Base-by-base conservation (phyloP, 2,329 filamentous ascomycete genomes). In the Scopulariopsis brevicaulis region DNA sequence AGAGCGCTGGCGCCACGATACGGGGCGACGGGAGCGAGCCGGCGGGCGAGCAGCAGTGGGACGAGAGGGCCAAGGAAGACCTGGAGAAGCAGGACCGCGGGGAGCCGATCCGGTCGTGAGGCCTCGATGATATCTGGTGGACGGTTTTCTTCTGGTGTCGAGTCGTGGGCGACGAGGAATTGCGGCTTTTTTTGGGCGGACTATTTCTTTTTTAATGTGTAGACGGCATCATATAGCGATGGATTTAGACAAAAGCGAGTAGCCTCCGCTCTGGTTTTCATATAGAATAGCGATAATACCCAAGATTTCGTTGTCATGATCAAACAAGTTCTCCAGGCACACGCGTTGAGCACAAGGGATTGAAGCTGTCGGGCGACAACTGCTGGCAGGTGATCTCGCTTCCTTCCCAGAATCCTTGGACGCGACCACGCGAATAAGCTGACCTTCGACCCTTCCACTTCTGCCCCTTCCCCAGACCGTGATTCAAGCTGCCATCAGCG, bases 1-100 rank as follows among this genome's bases (percentile, higher is more conserved):
- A 46, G 37, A 48, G n/a, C 25, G 35, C 14, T 6, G 25, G n/a
- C 25, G 35, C 14, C 1, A 37, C 43, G 24, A 55, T 43, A 40
- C 48, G 20, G 57, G 53, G 22, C n/a, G 46, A 50, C 28, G 55
- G 22, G 18, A 40, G 50, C n/a, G 48, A 52, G 8, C 14, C 18
- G 40, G 52, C 32, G 32, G 40, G n/a, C 28, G 52, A 35, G 37
- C 12, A 40, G 32, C 32, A 10, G 32, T 56, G 53, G 53, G 53
- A 53, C 18, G 43, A 22, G 4, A 43, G 50, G 35, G 34, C 48
- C 22, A 20, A n/a, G 35, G 37, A n/a, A 5, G 56, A 58, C 22
- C 20, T 54, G 20, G 56, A 58, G 56, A 58, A 54, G 50, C 56
- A 53, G 34, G 37, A 48, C 18, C 34, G 43, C 14, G 56, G 56